Evolutionary conservation across 2,329 filamentous ascomycete species (phyloP), one percentile per base, ranked within the genome.

Genomic region (Ceratocystis eucalypticola): DNA sequence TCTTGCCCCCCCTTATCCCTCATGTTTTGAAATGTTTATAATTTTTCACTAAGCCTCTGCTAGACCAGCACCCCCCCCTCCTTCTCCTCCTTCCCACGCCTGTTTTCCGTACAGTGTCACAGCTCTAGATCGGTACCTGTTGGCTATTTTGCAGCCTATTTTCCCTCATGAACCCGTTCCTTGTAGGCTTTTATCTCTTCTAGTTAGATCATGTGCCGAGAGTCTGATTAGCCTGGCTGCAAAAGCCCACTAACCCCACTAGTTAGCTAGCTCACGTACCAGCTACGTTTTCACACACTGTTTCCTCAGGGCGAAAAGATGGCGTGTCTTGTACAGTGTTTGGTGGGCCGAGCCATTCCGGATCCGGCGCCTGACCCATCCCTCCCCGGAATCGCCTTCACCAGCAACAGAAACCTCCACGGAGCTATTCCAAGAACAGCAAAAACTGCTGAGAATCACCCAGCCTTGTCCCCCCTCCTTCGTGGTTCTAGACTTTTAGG

Each of bases 21-120:
- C 53, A n/a, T 57, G 53, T 57, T 57, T 57, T 57, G 53, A 57
- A 57, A n/a, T 57, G 53, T 57, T 57, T 57, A 30, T 57, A 3
- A 57, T 33, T 57, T 57, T 28, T 2, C 22, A n/a, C 53, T 30
- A 57, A 30, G 10, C 22, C 22, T 57, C 12, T 57, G 22, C 25
- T 57, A 57, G 22, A n/a, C 30, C 53, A 6, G 25, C 25, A 22
- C 46, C 17, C 46, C 17, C 37, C 10, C 8, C 37, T 41, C 5
- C n/a, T 10, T 4, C 25, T 28, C 22, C 25, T 57, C 8, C 22
- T 20, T 3, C 53, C 17, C 10, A 17, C 10, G 0, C 25, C 17
- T 30, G 30, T 25, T 30, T 30, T 6, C 28, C 10, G 53, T 30
- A 57, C 53, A 57, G 53, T 57, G 53, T 8, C 25, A 7, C 53